phyloP scores from a whole-genome alignment of 2,329 filamentous ascomycete species.

The Epichloe bromicola region DNA sequence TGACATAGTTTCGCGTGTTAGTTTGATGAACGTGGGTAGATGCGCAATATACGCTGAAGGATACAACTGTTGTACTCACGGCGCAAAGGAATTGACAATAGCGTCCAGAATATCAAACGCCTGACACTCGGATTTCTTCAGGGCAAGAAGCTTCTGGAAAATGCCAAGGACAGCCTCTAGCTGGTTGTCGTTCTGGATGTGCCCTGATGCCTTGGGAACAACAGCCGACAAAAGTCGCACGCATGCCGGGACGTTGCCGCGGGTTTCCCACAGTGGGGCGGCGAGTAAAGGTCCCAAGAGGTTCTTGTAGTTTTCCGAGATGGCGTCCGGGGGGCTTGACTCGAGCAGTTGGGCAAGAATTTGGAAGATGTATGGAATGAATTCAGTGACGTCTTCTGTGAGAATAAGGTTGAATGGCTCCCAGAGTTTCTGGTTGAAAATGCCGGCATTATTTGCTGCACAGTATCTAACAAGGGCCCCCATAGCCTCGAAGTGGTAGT shows the following conservation, averaged over 20 bases:
- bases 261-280: constrained; percentile 78
- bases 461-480: constrained; percentile 71
- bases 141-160: constrained; percentile 77
- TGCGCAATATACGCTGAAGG: not conserved
- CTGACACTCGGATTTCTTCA: constrained; percentile 72
- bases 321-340: constrained; percentile 64
- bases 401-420: constrained; percentile 71
- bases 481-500: constrained; percentile 92
- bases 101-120: constrained; percentile 85
- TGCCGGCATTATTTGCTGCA: constrained; percentile 49
- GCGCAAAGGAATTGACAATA: constrained; percentile 58
- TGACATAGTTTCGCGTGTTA: not conserved
- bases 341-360: constrained; percentile 85
- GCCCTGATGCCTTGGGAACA: constrained; percentile 60
- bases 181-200: constrained; percentile 67
- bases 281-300: constrained; percentile 67
- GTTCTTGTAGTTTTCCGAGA: constrained; percentile 70
- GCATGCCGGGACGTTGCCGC: constrained; percentile 85
- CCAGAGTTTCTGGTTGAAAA: constrained; percentile 72
- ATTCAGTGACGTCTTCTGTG: constrained; percentile 80
- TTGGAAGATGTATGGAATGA: constrained; percentile 93
- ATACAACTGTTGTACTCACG: constrained; percentile 35
- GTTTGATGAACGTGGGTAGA: not conserved
- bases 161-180: constrained; percentile 84
- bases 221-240: constrained; percentile 75